Evolutionary conservation across 768 basidiomycete genomes (phyloP), one percentile per base, ranked within the genome.

Genomic region (Leccinum incarnatum): DNA sequence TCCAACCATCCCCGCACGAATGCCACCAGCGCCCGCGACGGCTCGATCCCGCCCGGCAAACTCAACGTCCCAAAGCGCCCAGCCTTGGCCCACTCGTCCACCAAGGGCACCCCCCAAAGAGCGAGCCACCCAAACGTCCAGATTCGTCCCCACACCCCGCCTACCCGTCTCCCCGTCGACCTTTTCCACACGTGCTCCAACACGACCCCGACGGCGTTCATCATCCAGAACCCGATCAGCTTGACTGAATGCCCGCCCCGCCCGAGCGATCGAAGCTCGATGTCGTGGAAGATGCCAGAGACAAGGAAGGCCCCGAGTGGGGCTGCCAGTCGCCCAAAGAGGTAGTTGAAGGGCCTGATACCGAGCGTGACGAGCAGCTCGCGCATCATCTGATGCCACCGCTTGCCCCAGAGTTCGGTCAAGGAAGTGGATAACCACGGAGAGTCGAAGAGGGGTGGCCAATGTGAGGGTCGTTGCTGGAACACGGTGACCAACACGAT

Each of bases 321-420:
- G 2, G 74, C 76, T 3, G 82, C 85, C 1, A 69, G 56, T 7
- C 79, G 78, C 8, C 88, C 86, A 42, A 81, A 69, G 5, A 86
- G 37, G 53, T 66, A 62, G 12, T 66, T 62, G 10, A 82, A 62
- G 0, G 84, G 84, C 27, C 68, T 72, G 2, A 72, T 75, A 4
- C 86, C 87, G 21, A 82, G 63, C 1, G 70, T 67, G 51, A 86
- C 65, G 61, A 89, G 83, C 29, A 75, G 63, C 49, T 83, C 77
- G 4, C 87, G 79, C 69, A 88, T 83, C 17, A 84, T 56, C 61
- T 88, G 86, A 64, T 90, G 88, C 88, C 87, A 89, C 25, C 83
- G 75, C 54, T 62, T 69, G 0, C 80, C 75, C 88, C 88, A 90
- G 47, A 86, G 80, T 8, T 88, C 80, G 45, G 75, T 74, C 50